Evolutionary conservation across 78 protist genomes (phyloP).

Genomic region (Ministeria vibrans): DNA sequence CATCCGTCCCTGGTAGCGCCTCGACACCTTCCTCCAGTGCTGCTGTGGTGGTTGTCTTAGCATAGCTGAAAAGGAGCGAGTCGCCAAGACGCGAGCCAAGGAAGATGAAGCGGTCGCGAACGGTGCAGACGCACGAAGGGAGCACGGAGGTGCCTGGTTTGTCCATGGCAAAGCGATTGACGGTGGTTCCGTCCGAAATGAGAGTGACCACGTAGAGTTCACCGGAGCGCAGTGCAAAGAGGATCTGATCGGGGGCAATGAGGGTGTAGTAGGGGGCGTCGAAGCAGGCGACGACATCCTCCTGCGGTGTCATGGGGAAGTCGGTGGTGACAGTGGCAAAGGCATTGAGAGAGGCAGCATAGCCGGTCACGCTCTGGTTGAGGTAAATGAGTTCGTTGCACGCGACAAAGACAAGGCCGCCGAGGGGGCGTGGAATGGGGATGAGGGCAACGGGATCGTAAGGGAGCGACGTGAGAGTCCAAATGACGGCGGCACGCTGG

Average conservation of each 20-base stretch:
- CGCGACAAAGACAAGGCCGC: constrained; percentile 51
- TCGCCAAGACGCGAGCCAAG: constrained; percentile 54
- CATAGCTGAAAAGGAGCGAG: constrained; percentile 33
- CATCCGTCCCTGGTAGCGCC: too few species aligned
- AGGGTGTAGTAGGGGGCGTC: neutral
- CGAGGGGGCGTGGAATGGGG: constrained; percentile 23
- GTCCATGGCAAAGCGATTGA: constrained; percentile 27
- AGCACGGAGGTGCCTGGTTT: constrained; percentile 48
- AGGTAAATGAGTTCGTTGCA: constrained; percentile 38
- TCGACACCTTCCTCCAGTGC: too few species aligned
- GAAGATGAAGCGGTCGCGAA: constrained; percentile 9
- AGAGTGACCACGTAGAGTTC: constrained; percentile 28
- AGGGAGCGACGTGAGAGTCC: constrained; percentile 42
- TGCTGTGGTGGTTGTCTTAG: constrained; percentile 15
- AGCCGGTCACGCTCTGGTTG: constrained; percentile 33
- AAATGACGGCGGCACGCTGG: constrained; percentile 25
- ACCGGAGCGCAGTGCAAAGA: neutral
- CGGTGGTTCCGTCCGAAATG: constrained; percentile 37
- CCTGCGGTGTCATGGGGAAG: neutral
- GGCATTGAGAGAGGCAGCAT: constrained; percentile 36
- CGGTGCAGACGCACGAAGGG: constrained; percentile 20
- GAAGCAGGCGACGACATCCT: neutral
- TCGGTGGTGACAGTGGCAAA: constrained; percentile 15
- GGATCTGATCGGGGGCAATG: neutral
- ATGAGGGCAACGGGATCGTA: constrained; percentile 18